These are phyloP conservation scores for Astraeus odoratus DNA, from an alignment of 768 basidiomycete species.

Conservation along the genomic window DNA sequence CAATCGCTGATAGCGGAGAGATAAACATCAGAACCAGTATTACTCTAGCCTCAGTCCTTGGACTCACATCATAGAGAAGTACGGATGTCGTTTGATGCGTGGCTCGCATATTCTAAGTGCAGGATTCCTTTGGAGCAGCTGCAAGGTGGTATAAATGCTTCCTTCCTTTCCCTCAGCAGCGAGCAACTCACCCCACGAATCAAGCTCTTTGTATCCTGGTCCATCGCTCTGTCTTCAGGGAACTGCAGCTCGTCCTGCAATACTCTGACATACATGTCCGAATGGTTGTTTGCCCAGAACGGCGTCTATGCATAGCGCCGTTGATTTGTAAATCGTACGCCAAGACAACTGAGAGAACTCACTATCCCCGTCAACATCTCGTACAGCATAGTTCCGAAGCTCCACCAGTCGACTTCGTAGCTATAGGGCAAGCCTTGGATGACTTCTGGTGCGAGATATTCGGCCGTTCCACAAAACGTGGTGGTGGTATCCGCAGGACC, in stretches of 20 bases:
- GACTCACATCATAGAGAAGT: conserved; percentile 89
- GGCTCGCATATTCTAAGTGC: conserved; percentile 87
- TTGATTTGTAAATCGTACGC: conserved; percentile 11
- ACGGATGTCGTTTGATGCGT: conserved; percentile 88
- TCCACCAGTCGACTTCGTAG: conserved; percentile 98
- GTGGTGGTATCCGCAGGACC: conserved; percentile 60
- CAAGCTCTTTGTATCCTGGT: conserved; percentile 91
- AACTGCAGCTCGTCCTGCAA: conserved; percentile 86
- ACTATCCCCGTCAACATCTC: conserved; percentile 97
- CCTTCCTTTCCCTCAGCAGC: background rate
- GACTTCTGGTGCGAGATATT: conserved; percentile 95
- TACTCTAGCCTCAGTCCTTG: conserved; percentile 3
- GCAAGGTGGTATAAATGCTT: conserved; percentile 8
- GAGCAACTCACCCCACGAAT: conserved; percentile 75
- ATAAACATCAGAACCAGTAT: conserved; percentile 10
- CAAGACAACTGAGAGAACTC: conserved; percentile 25
- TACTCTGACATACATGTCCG: conserved; percentile 92
- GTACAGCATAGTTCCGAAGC: conserved; percentile 94
- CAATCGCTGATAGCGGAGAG: conserved; percentile 57
- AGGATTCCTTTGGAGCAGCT: conserved; percentile 93
- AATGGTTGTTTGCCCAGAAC: conserved; percentile 88
- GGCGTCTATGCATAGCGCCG: conserved; percentile 72
- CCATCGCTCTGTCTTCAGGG: conserved; percentile 87
- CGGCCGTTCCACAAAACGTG: conserved; percentile 94
- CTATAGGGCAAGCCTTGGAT: conserved; percentile 86